Base-by-base conservation (phyloP, 441 rosid species). In the Arabidopsis hybrid region DNA sequence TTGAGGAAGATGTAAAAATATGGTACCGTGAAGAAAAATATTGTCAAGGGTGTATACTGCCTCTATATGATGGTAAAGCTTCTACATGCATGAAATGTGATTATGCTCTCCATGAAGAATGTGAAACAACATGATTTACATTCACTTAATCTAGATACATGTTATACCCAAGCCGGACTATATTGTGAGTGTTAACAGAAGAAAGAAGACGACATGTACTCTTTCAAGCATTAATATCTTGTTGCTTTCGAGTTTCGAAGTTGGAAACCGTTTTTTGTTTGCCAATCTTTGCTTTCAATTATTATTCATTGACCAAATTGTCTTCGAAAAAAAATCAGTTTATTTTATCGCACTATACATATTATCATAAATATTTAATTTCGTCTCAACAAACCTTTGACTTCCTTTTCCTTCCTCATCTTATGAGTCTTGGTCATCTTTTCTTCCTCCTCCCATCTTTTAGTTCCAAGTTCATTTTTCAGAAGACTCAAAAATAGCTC, bases 301-400 rank as follows among this genome's bases (percentile, higher is more conserved):
- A 52, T 52, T 14, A 12, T 29, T 55, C 59, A 55, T 55, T 29
- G 59, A 55, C 38, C 17, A 55, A 55, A 29, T 6, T 53, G 38
- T 29, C 2, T 6, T 7, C 38, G 35, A 5, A n/a, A n/a, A n/a
- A n/a, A 21, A 18, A 18, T 18, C 21, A 18, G 1, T 18, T 21
- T 26, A 0, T 26, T 26, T 26, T 26, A 3, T 26, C 29, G 21
- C 51, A 7, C 21, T 14, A 46, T 49, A 7, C 3, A 7, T 49
- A 16, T 49, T 16, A 47, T 14, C 26, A 7, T 1, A 14, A 49
- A 8, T 17, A 50, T 49, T 49, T 17, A 17, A 50, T 8, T 3
- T 58, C 65, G 65, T 52, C 49, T 36, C 52, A 67, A 18, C 36
- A 8, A 8, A 18, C 46, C 31, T 40, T 76, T 63, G 65, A 51